Evolutionary conservation across 2,329 filamentous ascomycete species (phyloP), one percentile per base, ranked within the genome.

Genomic region (Fusarium lyarnte): DNA sequence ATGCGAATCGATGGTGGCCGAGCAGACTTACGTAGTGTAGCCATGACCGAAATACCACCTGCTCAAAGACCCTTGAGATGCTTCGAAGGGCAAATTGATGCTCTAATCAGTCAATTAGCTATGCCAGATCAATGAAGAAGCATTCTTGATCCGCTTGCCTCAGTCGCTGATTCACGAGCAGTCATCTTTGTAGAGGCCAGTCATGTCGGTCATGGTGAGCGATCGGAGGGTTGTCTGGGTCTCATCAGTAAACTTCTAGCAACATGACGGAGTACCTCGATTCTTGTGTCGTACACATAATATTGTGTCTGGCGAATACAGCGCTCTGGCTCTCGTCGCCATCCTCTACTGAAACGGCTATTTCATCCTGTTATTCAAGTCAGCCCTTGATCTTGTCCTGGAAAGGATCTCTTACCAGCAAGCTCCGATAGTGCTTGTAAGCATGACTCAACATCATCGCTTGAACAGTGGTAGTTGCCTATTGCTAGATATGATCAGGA

Each of bases 11-110:
- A 39, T 19, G 10, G 21, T 36, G 4, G 14, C 14, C 7, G 16
- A 27, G 16, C 6, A 14, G 12, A 69, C 80, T 77, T 46, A 83
- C 90, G 78, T 92, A 94, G 78, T 94, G 92, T 94, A 47, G 93
- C 89, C 80, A 89, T 93, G 19, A 92, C 88, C 31, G 89, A 90
- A 7, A 94, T 91, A 52, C 90, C 90, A 35, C 85, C 83, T 14
- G 85, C 86, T 79, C 94, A 91, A 5, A 93, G 82, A 25, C 91
- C 85, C 64, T 83, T 84, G 10, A 19, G 29, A 14, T 35, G 16
- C 16, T n/a, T 19, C 21, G n/a, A 25, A 33, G 17, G 46, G 17
- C 21, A 14, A 19, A 4, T 13, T 19, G n/a, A 51, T 35, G 12
- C n/a, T 25, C 16, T 51, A 8, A 11, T 25, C 47, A 35, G 29